Evolutionary conservation across 257 asterid species (phyloP), one percentile per base, ranked within the genome.

Genomic region (Capsicum baccatum): DNA sequence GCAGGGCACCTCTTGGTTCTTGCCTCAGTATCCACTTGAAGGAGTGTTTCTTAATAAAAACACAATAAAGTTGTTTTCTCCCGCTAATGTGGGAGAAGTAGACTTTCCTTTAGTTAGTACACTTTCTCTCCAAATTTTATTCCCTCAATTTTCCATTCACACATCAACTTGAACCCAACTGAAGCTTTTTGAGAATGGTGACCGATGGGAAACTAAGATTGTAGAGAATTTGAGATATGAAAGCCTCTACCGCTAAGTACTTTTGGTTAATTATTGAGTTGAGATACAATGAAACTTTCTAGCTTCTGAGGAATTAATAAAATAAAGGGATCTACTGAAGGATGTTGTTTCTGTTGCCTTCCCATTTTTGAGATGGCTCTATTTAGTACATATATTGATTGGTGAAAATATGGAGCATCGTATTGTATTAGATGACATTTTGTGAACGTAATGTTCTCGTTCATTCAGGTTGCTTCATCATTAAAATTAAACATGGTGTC

Each of bases 221-320:
- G 97, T 97, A 3, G 99, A 94, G 94, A 93, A 96, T 87, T 98
- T 94, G 80, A 92, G 96, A 83, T 90, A 98, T 7, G 99, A 96
- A 87, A 96, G 98, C 93, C 91, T 94, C 11, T 96, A 93, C 64
- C 98, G 99, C 78, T 93, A 90, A 91, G 66, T 33, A 13, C 54
- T 62, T 64, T 62, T 56, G 83, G 33, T 47, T 71, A 4, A 9
- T 71, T n/a, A 44, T 71, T 73, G 42, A 74, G 80, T 50, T 19
- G 21, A 1, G 62, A 50, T 74, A 21, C 19, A 74, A 50, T 21
- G 80, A 12, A 74, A 50, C 13, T 26, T 19, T 74, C 19, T 74
- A 48, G 80, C 80, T 21, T 74, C 44, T 6, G 4, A 50, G 81
- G 44, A 74, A 21, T 21, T 74, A 74, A 21, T 74, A 74, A 74